Percentiles rank a stretch among this genome's conserved stretches.
phyloP scores from a whole-genome alignment of 2,329 filamentous ascomycete species.

The Xylariaceae sp. region DNA sequence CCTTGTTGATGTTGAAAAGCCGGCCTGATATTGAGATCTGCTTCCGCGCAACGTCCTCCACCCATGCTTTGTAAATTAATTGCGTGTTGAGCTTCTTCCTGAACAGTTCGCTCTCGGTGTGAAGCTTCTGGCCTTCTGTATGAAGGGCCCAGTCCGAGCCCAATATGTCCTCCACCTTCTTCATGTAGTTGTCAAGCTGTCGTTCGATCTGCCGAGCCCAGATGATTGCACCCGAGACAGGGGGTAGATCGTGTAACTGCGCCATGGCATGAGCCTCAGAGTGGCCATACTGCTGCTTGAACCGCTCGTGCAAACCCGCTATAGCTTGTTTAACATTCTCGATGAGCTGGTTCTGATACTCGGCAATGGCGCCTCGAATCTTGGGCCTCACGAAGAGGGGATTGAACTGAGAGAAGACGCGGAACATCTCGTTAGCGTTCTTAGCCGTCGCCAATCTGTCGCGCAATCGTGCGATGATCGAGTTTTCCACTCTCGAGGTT shows the following conservation, averaged over 20 bases:
- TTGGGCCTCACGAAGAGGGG: conserved; percentile 98
- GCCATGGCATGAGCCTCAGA: conserved; percentile 98
- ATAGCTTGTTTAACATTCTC: conserved; percentile 98
- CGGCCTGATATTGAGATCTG: conserved; percentile 89
- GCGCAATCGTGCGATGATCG: conserved; percentile 89
- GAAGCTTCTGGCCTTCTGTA: conserved; percentile 88
- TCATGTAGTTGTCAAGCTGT: conserved; percentile 94
- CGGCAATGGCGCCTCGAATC: conserved; percentile 93
- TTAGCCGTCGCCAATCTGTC: conserved; percentile 93
- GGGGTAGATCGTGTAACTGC: conserved; percentile 88
- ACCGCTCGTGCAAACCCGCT: conserved; percentile 84
- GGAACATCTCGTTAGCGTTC: conserved; percentile 99
- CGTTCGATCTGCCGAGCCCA: conserved; percentile 97
- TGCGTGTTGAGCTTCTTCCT: conserved; percentile 92
- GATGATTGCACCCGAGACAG: conserved; percentile 93
- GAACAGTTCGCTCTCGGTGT: conserved; percentile 87
- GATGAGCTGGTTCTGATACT: conserved; percentile 97
- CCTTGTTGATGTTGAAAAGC: conserved; percentile 82
- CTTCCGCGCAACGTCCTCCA: conserved; percentile 80
- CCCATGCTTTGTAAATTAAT: conserved; percentile 92
- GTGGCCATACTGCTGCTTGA: conserved; percentile 98
- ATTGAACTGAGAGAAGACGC: conserved; percentile 99
- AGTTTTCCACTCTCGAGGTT: conserved; percentile 95
- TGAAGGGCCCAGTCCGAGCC: conserved; percentile 93
- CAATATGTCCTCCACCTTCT: conserved; percentile 96